These are phyloP conservation scores for Litsea cubeba DNA, from an alignment of 164 flowering plant species.

Conservation along the genomic window DNA sequence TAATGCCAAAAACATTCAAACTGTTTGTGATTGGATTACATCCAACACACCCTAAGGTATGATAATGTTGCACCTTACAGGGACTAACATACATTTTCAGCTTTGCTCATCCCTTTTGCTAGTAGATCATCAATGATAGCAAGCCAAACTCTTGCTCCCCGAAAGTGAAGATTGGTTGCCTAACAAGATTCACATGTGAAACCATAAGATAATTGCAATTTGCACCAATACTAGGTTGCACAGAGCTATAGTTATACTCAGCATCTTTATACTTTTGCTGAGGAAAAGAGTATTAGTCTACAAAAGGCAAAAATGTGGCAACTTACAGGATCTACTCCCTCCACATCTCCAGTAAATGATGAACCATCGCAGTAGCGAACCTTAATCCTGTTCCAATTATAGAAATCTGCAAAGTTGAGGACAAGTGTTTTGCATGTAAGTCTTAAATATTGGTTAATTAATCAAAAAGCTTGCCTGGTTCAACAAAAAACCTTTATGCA, in stretches of 20 bases:
- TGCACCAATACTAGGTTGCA: not conserved
- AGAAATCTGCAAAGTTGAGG: constrained; percentile 41
- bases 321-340: constrained; percentile 21
- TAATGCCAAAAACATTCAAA: no score
- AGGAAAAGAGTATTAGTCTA: no score
- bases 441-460: not conserved
- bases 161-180: constrained; percentile 64
- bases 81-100: constrained; percentile 50
- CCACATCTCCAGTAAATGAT: constrained; percentile 71
- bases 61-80: no score
- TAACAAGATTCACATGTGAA: constrained; percentile 23
- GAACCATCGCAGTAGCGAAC: constrained; percentile 73
- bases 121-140: constrained; percentile 68
- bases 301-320: not conserved
- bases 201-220: not conserved
- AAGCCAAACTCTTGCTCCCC: constrained; percentile 65
- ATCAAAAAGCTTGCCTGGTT: not conserved
- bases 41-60: no score
- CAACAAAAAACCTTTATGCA: not conserved
- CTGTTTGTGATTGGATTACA: no score
- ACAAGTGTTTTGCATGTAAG: not conserved
- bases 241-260: not conserved
- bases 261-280: not conserved
- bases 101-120: constrained; percentile 67
- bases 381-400: constrained; percentile 65